phyloP scores from a whole-genome alignment of 805 yeast species.

The Wickerhamiella azyma region DNA sequence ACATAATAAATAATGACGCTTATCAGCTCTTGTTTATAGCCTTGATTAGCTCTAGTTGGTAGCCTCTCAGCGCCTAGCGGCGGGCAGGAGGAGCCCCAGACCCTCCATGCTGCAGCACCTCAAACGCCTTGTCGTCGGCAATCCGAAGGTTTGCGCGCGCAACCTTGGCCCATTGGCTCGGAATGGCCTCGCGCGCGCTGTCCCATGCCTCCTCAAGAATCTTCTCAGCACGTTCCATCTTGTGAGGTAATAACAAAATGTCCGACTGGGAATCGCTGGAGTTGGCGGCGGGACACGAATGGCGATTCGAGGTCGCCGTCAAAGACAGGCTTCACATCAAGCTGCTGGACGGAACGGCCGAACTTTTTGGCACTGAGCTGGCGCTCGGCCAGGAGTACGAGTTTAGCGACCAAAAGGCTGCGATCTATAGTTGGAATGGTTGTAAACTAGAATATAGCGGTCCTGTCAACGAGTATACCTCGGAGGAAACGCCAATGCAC shows the following conservation, averaged over 20 bases:
- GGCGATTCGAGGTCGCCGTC: slow-evolving; percentile 61
- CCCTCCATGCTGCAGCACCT: too few species aligned
- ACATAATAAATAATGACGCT: too few species aligned
- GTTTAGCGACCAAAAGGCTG: slow-evolving; percentile 41
- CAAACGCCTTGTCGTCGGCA: too few species aligned
- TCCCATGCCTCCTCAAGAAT: neutral
- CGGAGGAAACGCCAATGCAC: slow-evolving; percentile 58
- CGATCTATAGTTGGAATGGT: slow-evolving; percentile 52
- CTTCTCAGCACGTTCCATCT: neutral
- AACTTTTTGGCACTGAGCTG: slow-evolving; percentile 85
- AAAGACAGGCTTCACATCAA: slow-evolving; percentile 38
- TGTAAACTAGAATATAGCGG: slow-evolving; percentile 41
- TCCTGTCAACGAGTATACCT: slow-evolving; percentile 38
- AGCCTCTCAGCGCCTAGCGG: too few species aligned
- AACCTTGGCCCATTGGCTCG: too few species aligned
- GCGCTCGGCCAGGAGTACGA: slow-evolving; percentile 52
- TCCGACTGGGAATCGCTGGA: slow-evolving; percentile 13
- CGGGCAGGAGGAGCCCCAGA: too few species aligned
- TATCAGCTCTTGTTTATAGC: neutral
- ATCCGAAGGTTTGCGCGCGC: too few species aligned
- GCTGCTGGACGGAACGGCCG: slow-evolving; percentile 60
- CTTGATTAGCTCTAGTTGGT: too few species aligned
- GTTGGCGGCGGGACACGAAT: slow-evolving; percentile 36
- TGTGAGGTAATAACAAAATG: neutral
- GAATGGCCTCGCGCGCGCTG: neutral